phyloP scores from a whole-genome alignment of 1,139 yeast genomes.

The Candida pseudoviswanathii region DNA sequence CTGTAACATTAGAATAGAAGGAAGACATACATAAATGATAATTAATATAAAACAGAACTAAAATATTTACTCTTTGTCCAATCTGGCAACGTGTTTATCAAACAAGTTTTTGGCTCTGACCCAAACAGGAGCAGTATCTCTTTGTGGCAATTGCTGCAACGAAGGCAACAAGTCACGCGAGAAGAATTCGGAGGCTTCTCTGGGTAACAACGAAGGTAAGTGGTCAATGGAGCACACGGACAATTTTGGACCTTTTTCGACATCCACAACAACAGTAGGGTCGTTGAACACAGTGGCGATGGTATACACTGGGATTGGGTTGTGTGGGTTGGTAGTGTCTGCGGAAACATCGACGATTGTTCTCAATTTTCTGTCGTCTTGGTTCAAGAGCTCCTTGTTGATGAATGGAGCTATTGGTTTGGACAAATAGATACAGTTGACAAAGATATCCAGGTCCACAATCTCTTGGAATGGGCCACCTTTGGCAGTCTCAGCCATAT shows the following conservation, averaged over 20 bases:
- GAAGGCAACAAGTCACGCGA: conserved; percentile 87
- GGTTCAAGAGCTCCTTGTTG: conserved; percentile 66
- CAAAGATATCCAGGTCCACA: conserved; percentile 81
- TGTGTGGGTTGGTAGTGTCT: conserved; percentile 97
- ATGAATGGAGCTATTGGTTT: conserved; percentile 93
- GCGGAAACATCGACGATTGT: conserved; percentile 97
- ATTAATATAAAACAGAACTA: conserved; percentile 1
- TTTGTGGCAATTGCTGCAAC: conserved; percentile 76
- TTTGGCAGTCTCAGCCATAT: conserved; percentile 91
- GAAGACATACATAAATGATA: conserved; percentile 1
- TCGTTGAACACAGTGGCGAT: conserved; percentile 87
- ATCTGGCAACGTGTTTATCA: conserved; percentile 77
- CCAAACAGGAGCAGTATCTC: conserved; percentile 89
- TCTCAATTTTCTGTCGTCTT: conserved; percentile 69
- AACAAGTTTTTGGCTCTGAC: conserved; percentile 80
- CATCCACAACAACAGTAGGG: conserved; percentile 85
- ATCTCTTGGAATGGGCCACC: conserved; percentile 98
- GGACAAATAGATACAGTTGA: conserved; percentile 94
- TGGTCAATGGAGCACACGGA: conserved; percentile 97
- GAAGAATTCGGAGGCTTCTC: conserved; percentile 94
- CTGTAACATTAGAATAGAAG: conserved; percentile 53
- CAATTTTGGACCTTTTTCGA: conserved; percentile 78
- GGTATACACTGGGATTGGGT: conserved; percentile 92
- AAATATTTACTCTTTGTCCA: conserved; percentile 19
- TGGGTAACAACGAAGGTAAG: conserved; percentile 90